phyloP scores from a whole-genome alignment of 2,329 filamentous ascomycete genomes.

The Colletotrichum kahawae region DNA sequence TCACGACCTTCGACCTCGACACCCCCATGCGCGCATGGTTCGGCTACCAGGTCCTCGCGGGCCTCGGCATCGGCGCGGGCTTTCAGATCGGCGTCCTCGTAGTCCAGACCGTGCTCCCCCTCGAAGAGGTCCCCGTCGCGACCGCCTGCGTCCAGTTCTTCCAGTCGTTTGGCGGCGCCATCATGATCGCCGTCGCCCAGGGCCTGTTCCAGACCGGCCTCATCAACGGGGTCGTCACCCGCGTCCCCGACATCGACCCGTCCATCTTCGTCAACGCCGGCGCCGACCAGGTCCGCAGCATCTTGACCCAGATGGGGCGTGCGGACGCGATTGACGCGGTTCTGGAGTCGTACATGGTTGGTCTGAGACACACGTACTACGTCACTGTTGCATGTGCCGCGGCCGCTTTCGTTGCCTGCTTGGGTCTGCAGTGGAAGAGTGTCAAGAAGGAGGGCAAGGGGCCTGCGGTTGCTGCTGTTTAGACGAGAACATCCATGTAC shows the following conservation, averaged over 20 bases:
- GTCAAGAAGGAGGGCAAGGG: slow-evolving; percentile 49
- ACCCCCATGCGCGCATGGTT: slow-evolving; percentile 58
- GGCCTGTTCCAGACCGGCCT: slow-evolving; percentile 72
- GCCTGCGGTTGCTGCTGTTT: slow-evolving; percentile 28
- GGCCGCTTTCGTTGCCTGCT: slow-evolving; percentile 47
- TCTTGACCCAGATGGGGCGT: slow-evolving; percentile 46
- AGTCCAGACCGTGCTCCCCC: slow-evolving; percentile 56
- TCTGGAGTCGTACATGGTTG: slow-evolving; percentile 53
- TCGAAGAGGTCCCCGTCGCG: slow-evolving; percentile 54
- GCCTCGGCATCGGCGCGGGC: slow-evolving; percentile 55
- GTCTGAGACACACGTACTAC: slow-evolving; percentile 56
- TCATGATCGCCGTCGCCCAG: slow-evolving; percentile 69
- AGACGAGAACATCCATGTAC: not conserved
- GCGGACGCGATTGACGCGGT: slow-evolving; percentile 47
- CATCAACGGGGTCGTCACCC: slow-evolving; percentile 51
- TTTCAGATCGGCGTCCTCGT: slow-evolving; percentile 54
- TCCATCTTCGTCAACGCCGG: slow-evolving; percentile 56
- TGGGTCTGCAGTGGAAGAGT: slow-evolving; percentile 57
- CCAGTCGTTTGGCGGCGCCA: slow-evolving; percentile 68
- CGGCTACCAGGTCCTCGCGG: slow-evolving; percentile 61
- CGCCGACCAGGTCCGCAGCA: slow-evolving; percentile 52
- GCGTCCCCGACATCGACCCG: slow-evolving; percentile 51
- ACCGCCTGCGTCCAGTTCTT: slow-evolving; percentile 63
- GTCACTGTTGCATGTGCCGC: slow-evolving; percentile 54
- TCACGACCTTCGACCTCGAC: slow-evolving; percentile 55